Evolutionary conservation across 768 basidiomycete genomes (phyloP), one percentile per base, ranked within the genome.

Genomic region (Saitozyma sp.): DNA sequence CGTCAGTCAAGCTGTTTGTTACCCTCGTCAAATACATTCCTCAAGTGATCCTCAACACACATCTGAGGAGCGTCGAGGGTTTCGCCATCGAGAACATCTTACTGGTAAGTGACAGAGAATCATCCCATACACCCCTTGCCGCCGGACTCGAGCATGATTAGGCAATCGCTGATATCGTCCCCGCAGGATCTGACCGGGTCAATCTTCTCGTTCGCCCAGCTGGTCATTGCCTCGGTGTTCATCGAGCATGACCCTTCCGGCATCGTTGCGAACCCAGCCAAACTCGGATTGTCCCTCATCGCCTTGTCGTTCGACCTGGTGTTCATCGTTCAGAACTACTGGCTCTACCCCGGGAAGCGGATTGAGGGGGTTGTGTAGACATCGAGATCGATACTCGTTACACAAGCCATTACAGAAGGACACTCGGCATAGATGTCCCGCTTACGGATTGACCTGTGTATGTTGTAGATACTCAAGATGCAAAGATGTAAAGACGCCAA

Each of bases 21-120:
- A 76, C 80, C 6, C 56, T 78, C 43, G 67, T 78, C 40, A 83
- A 83, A 68, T 81, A 79, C 55, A 52, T 82, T 6, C 82, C 82
- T 3, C 82, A 82, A 62, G 76, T 80, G 6, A 58, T 67, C 48
- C 57, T 81, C 10, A 83, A 83, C 62, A 80, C 70, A 56, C 54
- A 56, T 39, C 65, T 79, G 11, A 73, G 78, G 61, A 78, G 76
- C 11, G 81, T 81, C 0, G 69, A 71, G 13, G 72, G 78, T 4
- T 76, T 78, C 63, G 69, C 74, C 3, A 73, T 76, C 46, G 50
- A 46, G n/a, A 59, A 58, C 4, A 72, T 78, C 52, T 43, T 73
- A 50, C 58, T 64, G 50, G 67, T 80, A 72, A 69, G 79, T 80
- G 29, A 29, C 29, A 29, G 29, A 29, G 29, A 29, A 29, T 29